phyloP scores from a whole-genome alignment of 1,284 basidiomycete species.

The Ustilago sp. region DNA sequence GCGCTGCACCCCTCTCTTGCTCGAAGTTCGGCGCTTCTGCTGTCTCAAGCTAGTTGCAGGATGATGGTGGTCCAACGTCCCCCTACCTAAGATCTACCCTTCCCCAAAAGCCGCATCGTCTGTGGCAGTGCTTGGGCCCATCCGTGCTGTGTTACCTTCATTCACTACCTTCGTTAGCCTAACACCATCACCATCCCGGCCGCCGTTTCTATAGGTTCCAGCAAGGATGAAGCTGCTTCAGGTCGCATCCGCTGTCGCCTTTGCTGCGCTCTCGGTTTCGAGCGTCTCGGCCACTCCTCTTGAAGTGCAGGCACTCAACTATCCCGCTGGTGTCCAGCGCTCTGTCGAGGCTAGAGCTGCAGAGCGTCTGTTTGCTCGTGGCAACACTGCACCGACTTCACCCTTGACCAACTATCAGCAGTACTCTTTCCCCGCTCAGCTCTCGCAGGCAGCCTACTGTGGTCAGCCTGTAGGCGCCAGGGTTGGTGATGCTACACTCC shows the following conservation, averaged over 20 bases:
- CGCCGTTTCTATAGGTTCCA: background rate
- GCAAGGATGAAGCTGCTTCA: conserved; percentile 19
- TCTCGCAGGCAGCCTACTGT: conserved; percentile 55
- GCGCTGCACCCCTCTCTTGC: background rate
- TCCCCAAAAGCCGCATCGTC: background rate
- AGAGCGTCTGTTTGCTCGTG: conserved; percentile 23
- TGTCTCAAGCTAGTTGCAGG: background rate
- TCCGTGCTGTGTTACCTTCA: background rate
- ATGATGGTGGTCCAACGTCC: background rate
- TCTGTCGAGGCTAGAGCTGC: conserved; percentile 18
- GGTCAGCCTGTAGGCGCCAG: conserved; percentile 27
- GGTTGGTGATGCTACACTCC: conserved; percentile 51
- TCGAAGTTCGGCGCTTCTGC: background rate
- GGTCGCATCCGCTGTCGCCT: conserved; percentile 20
- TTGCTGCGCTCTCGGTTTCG: conserved; percentile 21
- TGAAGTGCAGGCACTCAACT: conserved; percentile 5
- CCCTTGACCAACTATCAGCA: conserved; percentile 39
- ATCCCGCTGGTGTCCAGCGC: conserved; percentile 26
- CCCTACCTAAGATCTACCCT: background rate
- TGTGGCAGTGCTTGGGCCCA: background rate
- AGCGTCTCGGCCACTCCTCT: conserved; percentile 24
- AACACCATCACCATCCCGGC: background rate
- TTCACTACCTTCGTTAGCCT: too few relatives aligned
- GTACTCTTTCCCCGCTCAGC: conserved; percentile 48
- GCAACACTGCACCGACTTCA: conserved; percentile 32